These are phyloP conservation scores for Hypoxylon trugodes DNA, from an alignment of 495 filamentous ascomycete genomes.

Conservation along the genomic window DNA sequence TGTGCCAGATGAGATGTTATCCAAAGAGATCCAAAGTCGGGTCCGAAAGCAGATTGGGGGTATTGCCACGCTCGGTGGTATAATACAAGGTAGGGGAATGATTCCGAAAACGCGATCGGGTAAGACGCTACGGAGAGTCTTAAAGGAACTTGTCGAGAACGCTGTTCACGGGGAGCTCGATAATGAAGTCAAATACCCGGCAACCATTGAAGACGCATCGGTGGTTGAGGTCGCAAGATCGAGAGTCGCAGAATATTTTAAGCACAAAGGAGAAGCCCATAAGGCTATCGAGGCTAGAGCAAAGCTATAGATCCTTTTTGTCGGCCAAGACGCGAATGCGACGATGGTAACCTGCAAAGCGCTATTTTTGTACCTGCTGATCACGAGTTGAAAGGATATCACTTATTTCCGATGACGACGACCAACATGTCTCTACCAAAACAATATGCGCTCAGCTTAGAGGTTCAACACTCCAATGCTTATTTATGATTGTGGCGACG, in stretches of 20 bases:
- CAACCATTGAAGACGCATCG: conserved; percentile 62
- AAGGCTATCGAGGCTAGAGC: conserved; percentile 62
- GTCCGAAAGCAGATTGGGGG: conserved; percentile 87
- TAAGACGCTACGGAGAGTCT: conserved; percentile 82
- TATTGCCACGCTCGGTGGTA: conserved; percentile 83
- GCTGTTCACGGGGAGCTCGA: conserved; percentile 61
- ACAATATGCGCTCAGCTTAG: not conserved
- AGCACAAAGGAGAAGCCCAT: conserved; percentile 54
- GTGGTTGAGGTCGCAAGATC: conserved; percentile 60
- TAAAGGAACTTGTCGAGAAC: conserved; percentile 82
- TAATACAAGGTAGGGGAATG: conserved; percentile 86
- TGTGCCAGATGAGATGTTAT: conserved; percentile 56
- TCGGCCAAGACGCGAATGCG: not conserved
- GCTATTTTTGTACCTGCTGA: conserved; percentile 5
- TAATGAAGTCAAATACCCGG: conserved; percentile 58
- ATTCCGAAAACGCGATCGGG: conserved; percentile 91
- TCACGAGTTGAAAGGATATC: not conserved
- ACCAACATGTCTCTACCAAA: not conserved
- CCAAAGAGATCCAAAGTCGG: conserved; percentile 64
- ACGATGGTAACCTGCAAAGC: not conserved
- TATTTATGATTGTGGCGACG: not conserved
- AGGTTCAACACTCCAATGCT: not conserved
- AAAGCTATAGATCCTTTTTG: conserved; percentile 58
- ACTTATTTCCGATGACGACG: conserved; percentile 1
- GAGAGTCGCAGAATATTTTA: conserved; percentile 60